These are phyloP conservation scores for Castanea mollissima DNA, from an alignment of 306 rosid species.

Conservation along the genomic window DNA sequence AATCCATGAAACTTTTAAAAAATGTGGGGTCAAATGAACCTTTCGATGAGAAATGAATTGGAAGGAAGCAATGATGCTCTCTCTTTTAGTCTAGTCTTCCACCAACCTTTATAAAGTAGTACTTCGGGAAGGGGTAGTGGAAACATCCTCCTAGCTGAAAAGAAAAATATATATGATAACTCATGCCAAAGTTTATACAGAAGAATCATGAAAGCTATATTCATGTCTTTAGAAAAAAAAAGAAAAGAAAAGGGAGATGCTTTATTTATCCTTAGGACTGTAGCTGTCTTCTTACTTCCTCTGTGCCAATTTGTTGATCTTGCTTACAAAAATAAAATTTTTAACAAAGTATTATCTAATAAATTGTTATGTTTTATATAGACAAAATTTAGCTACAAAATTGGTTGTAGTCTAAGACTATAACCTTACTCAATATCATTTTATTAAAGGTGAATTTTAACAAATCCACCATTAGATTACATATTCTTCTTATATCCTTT, in stretches of 20 bases:
- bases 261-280: neutral
- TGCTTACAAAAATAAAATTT: too few species aligned
- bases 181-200: neutral
- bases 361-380: too few species aligned
- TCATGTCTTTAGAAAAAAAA: neutral
- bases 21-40: slow-evolving; percentile 34
- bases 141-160: slow-evolving; percentile 26
- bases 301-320: too few species aligned
- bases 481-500: too few species aligned
- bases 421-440: too few species aligned
- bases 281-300: neutral
- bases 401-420: too few species aligned
- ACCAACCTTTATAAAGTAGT: neutral
- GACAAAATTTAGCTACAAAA: too few species aligned
- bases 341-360: too few species aligned
- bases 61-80: slow-evolving; percentile 17
- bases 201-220: slow-evolving; percentile 6
- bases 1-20: slow-evolving; percentile 16
- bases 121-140: slow-evolving; percentile 17
- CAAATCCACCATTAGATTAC: too few species aligned
- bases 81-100: neutral
- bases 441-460: too few species aligned
- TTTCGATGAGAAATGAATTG: slow-evolving; percentile 8
- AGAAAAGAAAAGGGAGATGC: neutral
- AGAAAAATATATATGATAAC: neutral